Evolutionary conservation across 140 eudicot species (phyloP).

Genomic region (Cichorium intybus): DNA sequence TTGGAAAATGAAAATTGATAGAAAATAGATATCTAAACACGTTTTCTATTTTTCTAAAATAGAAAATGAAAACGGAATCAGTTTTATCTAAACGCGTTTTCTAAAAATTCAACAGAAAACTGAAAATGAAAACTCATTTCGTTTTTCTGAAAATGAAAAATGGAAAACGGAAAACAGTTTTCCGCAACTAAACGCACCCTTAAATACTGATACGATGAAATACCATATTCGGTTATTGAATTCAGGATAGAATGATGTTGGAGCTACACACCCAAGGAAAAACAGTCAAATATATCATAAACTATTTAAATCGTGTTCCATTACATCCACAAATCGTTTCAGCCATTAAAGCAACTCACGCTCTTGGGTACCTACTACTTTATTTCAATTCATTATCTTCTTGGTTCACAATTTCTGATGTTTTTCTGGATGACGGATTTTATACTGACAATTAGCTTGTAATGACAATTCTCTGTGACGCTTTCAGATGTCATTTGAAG

Average conservation of each 20-base stretch:
- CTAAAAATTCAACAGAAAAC: too few relatives aligned
- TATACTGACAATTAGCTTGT: neutral
- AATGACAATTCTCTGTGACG: slow-evolving; percentile 3
- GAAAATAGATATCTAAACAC: too few relatives aligned
- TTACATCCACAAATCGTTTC: slow-evolving; percentile 54
- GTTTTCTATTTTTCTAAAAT: too few relatives aligned
- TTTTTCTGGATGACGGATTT: neutral
- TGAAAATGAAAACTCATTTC: too few relatives aligned
- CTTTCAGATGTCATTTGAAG: slow-evolving; percentile 81
- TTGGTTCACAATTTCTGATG: slow-evolving; percentile 4
- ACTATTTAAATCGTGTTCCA: slow-evolving; percentile 63
- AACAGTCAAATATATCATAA: slow-evolving; percentile 58
- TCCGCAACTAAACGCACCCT: too few relatives aligned
- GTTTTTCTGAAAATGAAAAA: too few relatives aligned
- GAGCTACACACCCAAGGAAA: slow-evolving; percentile 74
- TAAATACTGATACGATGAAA: neutral
- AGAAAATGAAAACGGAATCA: too few relatives aligned
- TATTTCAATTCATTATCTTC: slow-evolving; percentile 11
- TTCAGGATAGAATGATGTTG: slow-evolving; percentile 83
- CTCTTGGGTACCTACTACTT: slow-evolving; percentile 48
- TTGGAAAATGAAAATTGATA: too few relatives aligned
- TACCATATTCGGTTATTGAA: neutral
- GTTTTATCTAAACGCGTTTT: too few relatives aligned
- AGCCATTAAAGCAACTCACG: slow-evolving; percentile 69
- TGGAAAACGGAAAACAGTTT: too few relatives aligned